Evolutionary conservation across 2,329 filamentous ascomycete species (phyloP).

Genomic region (Anthostomella pinea): DNA sequence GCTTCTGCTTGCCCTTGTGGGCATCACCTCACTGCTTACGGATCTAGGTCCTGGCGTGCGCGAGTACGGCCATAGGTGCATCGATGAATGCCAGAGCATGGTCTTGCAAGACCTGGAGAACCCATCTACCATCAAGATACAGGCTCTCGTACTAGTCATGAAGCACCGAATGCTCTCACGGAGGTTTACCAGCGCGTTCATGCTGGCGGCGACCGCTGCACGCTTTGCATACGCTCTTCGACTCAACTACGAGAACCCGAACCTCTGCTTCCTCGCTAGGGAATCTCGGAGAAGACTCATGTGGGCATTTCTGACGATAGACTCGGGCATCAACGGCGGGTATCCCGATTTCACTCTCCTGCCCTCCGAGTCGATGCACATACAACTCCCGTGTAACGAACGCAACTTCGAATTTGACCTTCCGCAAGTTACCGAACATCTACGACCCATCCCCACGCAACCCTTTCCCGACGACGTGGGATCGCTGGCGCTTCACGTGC

Average conservation of each 20-base stretch:
- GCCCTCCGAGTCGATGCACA: slow-evolving; percentile 40
- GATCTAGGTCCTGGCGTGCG: slow-evolving; percentile 51
- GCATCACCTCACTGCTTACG: slow-evolving; percentile 54
- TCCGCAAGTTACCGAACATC: slow-evolving; percentile 50
- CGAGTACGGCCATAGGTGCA: slow-evolving; percentile 52
- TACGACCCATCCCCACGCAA: slow-evolving; percentile 40
- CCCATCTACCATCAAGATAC: slow-evolving; percentile 55
- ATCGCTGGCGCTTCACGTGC: slow-evolving; percentile 54
- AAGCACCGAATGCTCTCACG: slow-evolving; percentile 46
- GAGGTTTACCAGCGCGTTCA: slow-evolving; percentile 45
- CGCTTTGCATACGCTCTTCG: slow-evolving; percentile 49
- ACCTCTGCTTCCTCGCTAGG: slow-evolving; percentile 38
- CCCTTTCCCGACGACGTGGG: slow-evolving; percentile 52
- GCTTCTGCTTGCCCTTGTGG: slow-evolving; percentile 52
- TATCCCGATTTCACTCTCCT: slow-evolving; percentile 46
- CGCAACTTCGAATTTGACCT: slow-evolving; percentile 56
- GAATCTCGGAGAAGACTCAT: slow-evolving; percentile 35
- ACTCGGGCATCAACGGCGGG: slow-evolving; percentile 45
- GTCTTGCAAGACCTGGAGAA: slow-evolving; percentile 53
- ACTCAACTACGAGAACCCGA: slow-evolving; percentile 47
- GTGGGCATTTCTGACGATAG: slow-evolving; percentile 49
- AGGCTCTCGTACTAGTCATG: slow-evolving; percentile 44
- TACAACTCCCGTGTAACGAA: slow-evolving; percentile 50
- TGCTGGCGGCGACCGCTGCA: slow-evolving; percentile 44
- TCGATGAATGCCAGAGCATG: slow-evolving; percentile 52